Base-by-base conservation (phyloP, 306 rosid genomes). In the Quercus berberidifolia region DNA sequence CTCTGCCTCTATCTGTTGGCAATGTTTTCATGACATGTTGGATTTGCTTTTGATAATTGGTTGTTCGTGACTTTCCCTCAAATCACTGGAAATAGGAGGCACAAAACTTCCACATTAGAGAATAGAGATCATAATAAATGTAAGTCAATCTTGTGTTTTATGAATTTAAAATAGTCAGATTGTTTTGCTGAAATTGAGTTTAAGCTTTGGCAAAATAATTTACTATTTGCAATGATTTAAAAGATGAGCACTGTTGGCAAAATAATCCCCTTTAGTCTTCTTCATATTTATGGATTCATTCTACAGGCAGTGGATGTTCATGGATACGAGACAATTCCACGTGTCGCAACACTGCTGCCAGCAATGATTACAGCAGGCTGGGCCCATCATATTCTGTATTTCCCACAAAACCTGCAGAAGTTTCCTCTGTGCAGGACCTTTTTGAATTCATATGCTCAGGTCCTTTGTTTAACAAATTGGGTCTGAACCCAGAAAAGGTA, bases 401-500 rank as follows among this genome's bases (percentile, higher is more conserved):
- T 69, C 98, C 96, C 6, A 10, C 85, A 73, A 77, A 88, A 80
- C 86, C 85, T 52, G 98, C 99, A 3, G 84, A 90, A 86, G 91
- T 91, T 69, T 86, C 94, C 78, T 83, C 88, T 59, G 90, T 95
- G 81, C 81, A 89, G 83, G 93, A 93, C 75, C 93, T 95, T 81
- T 93, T 64, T 52, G 90, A 83, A 6, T 90, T 93, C 83, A 95
- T 95, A 83, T 91, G 97, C 87, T 89, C 93, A 8, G 97, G 98
- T 82, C 94, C 96, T 69, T 80, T 95, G 82, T 13, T 93, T 35
- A 84, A 89, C 54, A 91, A 82, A 81, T 55, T 90, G 68, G 99
- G 96, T 64, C n/a, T 91, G 69, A 78, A 88, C 31, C 58, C 68
- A 23, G 90, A 92, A 55, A 79, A 82, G 54, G 88, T 93, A 76